Evolutionary conservation across 75 land plant genomes (phyloP).

Genomic region (Picea glauca): DNA sequence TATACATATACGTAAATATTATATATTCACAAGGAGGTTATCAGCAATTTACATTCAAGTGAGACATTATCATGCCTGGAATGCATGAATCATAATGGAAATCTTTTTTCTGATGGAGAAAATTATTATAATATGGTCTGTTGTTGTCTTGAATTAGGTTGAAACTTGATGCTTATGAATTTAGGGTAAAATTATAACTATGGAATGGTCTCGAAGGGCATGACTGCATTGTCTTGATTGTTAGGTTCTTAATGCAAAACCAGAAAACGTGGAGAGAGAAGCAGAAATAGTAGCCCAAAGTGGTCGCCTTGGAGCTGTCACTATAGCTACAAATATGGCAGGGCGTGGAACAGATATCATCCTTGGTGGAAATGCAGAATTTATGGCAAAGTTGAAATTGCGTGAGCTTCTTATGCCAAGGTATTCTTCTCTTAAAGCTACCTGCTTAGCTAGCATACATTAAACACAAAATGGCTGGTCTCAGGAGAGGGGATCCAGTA

Average conservation of each 20-base stretch:
- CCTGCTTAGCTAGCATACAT: neutral
- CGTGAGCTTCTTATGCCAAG: slow-evolving; percentile 99
- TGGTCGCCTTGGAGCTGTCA: slow-evolving; percentile 95
- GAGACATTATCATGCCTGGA: neutral
- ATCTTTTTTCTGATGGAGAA: neutral
- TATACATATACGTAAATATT: neutral
- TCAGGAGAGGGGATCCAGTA: neutral
- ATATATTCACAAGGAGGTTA: neutral
- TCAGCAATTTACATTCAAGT: neutral
- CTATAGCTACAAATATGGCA: slow-evolving; percentile 99
- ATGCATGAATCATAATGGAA: neutral
- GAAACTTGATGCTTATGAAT: neutral
- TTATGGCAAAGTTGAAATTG: slow-evolving; percentile 92
- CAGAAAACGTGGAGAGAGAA: slow-evolving; percentile 99
- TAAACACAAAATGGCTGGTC: neutral
- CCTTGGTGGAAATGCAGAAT: slow-evolving; percentile 98
- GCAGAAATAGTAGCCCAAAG: slow-evolving; percentile 99
- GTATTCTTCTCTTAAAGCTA: slow-evolving; percentile 22
- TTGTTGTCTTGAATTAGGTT: neutral
- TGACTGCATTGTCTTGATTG: slow-evolving; percentile 1
- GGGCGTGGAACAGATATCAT: slow-evolving; percentile 99
- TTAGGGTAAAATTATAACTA: neutral
- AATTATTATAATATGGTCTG: neutral
- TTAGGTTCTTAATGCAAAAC: slow-evolving; percentile 98
- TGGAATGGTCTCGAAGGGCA: neutral